Base-by-base conservation (phyloP, 2,329 filamentous ascomycete genomes). In the Exophiala oligosperma region DNA sequence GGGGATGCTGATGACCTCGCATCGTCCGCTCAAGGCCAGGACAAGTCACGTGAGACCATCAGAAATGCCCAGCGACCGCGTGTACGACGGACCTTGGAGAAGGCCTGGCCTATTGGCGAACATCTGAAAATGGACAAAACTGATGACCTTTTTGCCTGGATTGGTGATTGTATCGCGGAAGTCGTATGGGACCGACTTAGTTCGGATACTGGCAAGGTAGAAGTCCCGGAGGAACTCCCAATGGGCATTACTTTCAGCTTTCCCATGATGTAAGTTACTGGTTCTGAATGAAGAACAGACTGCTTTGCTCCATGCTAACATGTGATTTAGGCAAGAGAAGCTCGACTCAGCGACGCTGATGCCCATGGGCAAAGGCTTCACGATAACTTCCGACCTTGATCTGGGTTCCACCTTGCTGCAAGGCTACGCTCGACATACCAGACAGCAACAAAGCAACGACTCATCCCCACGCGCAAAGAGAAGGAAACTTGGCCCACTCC, bases 131-230 rank as follows among this genome's bases (percentile, higher is more conserved):
- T 83, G 71, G 85, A 91, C 65, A 87, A 92, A 62, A 84, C 88
- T 1, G 85, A 91, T 56, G 85, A 86, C 57, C 76, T 93, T 1
- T 94, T 94, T 71, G 74, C 81, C n/a, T 94, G 90, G 90, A 90
- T 94, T 64, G 90, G 90, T 26, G 78, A 83, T 66, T 89, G 87
- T 67, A 90, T 94, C 65, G 88, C 88, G 12, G 80, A 88, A 60
- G 88, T 92, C 2, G 85, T 93, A 14, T 76, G 75, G 32, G 81
- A 86, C 60, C 77, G 74, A 50, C 63, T 79, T 55, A 72, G 70
- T 3, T 64, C 64, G 26, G 74, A 77, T 56, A 67, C 69, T 24
- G 73, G 71, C 24, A 74, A 69, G 57, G 71, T 71, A 7, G 65
- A 70, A 40, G 69, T 76, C 9, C 76, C 76, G 3, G 70, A 73